Conservation (phyloP, 306 rosid genomes). For the Gynostemma pentaphyllum region DNA sequence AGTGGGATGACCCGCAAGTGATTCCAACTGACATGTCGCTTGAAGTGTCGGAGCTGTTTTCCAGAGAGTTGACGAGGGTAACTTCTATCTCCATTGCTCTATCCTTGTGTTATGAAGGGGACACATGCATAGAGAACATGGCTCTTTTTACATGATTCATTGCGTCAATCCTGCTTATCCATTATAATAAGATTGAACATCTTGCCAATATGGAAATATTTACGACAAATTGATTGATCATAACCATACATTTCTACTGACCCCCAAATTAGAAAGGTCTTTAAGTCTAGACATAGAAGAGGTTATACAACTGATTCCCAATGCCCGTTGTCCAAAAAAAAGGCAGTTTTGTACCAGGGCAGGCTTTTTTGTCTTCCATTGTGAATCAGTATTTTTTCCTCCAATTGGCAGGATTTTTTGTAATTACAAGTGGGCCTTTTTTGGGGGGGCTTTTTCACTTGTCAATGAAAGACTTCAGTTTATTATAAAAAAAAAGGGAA, state of each 20-base stretch:
- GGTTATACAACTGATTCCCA: neutral
- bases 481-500: too few species aligned
- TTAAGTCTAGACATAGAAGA: neutral
- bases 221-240: neutral
- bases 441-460: too few species aligned
- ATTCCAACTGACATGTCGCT: slow-evolving; percentile 70
- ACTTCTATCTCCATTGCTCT: slow-evolving; percentile 21
- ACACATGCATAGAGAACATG: neutral
- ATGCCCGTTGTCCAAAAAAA: neutral
- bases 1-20: slow-evolving; percentile 97
- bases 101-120: slow-evolving; percentile 8
- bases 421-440: too few species aligned
- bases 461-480: too few species aligned
- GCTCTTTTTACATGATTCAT: slow-evolving; percentile 3
- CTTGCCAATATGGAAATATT: neutral
- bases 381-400: too few species aligned
- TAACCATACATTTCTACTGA: neutral
- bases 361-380: too few species aligned
- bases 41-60: slow-evolving; percentile 89
- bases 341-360: neutral
- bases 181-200: neutral
- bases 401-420: too few species aligned
- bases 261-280: neutral
- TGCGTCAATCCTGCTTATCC: neutral
- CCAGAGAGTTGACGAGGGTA: slow-evolving; percentile 96